Evolutionary conservation across 257 asterid species (phyloP).

Genomic region (Solanum dulcamara): DNA sequence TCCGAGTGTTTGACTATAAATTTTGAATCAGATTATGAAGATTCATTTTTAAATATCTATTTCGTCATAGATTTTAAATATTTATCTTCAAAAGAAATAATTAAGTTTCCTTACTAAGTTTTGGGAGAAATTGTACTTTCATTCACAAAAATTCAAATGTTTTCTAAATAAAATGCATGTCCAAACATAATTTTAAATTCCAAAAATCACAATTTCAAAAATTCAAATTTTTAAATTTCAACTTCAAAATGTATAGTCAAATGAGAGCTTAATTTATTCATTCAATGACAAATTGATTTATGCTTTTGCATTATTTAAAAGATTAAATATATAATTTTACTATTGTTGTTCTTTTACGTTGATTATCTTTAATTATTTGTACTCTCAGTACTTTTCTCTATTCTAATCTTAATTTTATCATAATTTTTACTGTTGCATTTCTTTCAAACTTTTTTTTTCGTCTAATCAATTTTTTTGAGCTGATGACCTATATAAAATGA

Average conservation of each 20-base stretch:
- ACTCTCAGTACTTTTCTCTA: too few relatives aligned
- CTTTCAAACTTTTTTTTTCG: too few relatives aligned
- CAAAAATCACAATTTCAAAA: too few relatives aligned
- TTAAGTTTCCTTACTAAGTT: background rate
- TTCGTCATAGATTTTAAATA: background rate
- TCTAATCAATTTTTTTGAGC: too few relatives aligned
- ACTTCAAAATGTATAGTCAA: background rate
- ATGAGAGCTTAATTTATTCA: background rate
- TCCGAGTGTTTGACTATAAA: too few relatives aligned
- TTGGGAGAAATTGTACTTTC: background rate
- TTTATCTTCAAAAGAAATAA: background rate
- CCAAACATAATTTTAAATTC: too few relatives aligned
- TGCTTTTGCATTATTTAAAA: background rate
- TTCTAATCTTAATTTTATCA: too few relatives aligned
- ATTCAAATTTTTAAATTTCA: background rate
- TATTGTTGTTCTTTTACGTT: too few relatives aligned
- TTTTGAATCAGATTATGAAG: too few relatives aligned
- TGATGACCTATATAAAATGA: too few relatives aligned
- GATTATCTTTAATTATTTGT: too few relatives aligned
- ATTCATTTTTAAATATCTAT: background rate
- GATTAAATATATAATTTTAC: background rate
- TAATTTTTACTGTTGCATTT: too few relatives aligned
- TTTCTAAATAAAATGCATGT: background rate
- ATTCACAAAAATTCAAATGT: background rate
- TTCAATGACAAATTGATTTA: background rate